Percentiles rank a stretch among this genome's conserved stretches.
Evolutionary conservation across 2,329 filamentous ascomycete genomes (phyloP).

Genomic region (Scleromitrula shiraiana): DNA sequence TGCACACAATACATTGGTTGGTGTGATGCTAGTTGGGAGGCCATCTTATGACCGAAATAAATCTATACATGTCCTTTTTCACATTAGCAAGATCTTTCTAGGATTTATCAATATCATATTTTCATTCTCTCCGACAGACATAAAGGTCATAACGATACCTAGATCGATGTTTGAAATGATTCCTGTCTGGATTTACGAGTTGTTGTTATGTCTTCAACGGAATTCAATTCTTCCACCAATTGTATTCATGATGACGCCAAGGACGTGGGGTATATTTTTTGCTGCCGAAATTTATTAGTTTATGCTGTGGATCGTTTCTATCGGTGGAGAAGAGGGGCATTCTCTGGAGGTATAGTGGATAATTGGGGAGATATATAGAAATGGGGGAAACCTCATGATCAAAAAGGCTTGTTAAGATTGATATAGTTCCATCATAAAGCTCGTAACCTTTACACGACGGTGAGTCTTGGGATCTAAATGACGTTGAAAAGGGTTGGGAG

Average conservation of each 20-base stretch:
- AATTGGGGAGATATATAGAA: neutral
- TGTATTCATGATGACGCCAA: neutral
- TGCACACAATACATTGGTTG: neutral
- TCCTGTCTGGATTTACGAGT: neutral
- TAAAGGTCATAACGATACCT: neutral
- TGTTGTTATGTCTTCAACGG: neutral
- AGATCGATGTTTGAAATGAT: neutral
- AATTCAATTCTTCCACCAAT: conserved; percentile 9
- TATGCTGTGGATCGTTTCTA: neutral
- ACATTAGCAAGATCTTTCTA: too few relatives aligned
- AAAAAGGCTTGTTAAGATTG: neutral
- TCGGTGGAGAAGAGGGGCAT: neutral
- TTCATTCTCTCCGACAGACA: neutral
- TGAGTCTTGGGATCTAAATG: neutral
- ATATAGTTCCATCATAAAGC: too few relatives aligned
- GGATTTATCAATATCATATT: neutral
- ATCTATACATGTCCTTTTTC: conserved; percentile 3
- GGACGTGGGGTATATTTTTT: conserved; percentile 3
- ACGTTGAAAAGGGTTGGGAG: neutral
- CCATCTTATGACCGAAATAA: neutral
- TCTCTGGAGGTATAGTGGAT: neutral
- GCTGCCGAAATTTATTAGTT: neutral
- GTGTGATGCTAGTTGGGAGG: neutral
- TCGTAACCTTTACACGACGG: neutral
- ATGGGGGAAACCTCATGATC: neutral